Evolutionary conservation across 2,329 filamentous ascomycete genomes (phyloP).

Genomic region (Trichoderma endophyticum): DNA sequence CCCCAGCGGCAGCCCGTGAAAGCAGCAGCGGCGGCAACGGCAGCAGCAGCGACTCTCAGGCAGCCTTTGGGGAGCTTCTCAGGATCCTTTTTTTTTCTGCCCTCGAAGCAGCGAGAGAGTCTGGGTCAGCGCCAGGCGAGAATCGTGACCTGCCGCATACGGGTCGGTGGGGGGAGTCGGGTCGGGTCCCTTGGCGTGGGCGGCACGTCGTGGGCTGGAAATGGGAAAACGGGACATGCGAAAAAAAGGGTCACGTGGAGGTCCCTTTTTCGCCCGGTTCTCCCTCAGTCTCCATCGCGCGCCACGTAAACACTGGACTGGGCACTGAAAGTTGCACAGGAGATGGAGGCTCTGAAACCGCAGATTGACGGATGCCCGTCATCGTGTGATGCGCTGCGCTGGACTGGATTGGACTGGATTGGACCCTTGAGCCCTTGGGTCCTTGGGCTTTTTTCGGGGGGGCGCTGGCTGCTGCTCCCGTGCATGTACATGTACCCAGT

Average conservation of each 20-base stretch:
- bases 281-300: constrained; percentile 11
- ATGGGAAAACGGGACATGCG: neutral
- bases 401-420: neutral
- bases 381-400: constrained; percentile 3
- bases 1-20: constrained; percentile 16
- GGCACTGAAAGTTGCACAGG: constrained; percentile 1
- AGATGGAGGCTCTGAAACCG: constrained; percentile 1
- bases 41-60: constrained; percentile 7
- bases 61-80: neutral
- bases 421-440: neutral
- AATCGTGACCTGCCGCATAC: constrained; percentile 22
- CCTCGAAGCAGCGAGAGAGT: neutral
- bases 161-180: constrained; percentile 16
- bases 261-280: constrained; percentile 8
- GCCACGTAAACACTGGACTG: neutral
- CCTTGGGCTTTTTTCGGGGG: neutral
- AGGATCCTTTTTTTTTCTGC: neutral
- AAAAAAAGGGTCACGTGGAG: constrained; percentile 18
- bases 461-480: neutral
- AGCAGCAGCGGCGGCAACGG: neutral
- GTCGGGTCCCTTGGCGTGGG: constrained; percentile 16
- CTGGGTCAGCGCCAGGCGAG: constrained; percentile 18
- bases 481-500: neutral
- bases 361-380: neutral
- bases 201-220: neutral